Percentiles rank a stretch among this genome's conserved stretches.
Evolutionary conservation across 2,329 filamentous ascomycete genomes (phyloP).

Genomic region (Aureobasidium sp.): DNA sequence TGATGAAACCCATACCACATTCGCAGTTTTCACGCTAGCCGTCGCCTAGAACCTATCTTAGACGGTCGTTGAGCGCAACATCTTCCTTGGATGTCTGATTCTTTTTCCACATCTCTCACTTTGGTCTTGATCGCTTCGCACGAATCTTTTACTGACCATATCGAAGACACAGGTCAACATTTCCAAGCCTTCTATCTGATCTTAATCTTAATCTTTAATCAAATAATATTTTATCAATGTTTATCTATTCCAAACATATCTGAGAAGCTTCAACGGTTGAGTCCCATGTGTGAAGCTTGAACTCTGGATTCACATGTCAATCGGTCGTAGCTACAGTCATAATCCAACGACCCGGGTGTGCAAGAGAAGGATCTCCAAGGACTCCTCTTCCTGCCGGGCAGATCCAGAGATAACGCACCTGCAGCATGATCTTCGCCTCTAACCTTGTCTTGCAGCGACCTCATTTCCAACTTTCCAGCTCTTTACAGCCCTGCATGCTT

Average conservation of each 20-base stretch:
- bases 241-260: background rate
- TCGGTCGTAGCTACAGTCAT: background rate
- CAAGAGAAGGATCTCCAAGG: background rate
- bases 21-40: constrained; percentile 76
- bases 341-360: background rate
- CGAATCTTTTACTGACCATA: background rate
- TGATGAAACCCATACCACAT: constrained; percentile 73
- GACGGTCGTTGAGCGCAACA: constrained; percentile 30
- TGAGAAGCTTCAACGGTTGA: background rate
- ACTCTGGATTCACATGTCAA: background rate
- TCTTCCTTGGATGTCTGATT: constrained; percentile 36
- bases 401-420: background rate
- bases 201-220: background rate
- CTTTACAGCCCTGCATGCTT: background rate
- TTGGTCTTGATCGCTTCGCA: background rate
- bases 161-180: background rate
- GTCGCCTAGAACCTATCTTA: constrained; percentile 33
- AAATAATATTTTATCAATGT: background rate
- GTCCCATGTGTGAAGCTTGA: background rate
- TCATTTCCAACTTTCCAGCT: background rate
- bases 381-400: background rate
- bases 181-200: background rate
- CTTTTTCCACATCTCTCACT: background rate
- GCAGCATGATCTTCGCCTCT: background rate
- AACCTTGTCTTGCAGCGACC: background rate